Percentiles rank a stretch among this genome's conserved stretches.
Evolutionary conservation across 1,139 yeast species (phyloP).

Genomic region (Yamadazyma jaroonii): DNA sequence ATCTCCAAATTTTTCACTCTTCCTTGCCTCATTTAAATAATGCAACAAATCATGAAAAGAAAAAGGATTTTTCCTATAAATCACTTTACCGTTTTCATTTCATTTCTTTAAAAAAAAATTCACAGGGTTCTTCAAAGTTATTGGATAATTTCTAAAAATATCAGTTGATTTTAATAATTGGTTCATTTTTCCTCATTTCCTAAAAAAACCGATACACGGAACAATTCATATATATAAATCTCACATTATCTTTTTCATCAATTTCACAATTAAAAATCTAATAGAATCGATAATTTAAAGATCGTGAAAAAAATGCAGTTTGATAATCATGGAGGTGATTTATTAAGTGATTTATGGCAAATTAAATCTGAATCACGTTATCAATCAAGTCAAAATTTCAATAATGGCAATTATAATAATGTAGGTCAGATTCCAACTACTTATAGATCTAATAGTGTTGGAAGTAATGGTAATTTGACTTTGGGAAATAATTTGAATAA

Average conservation of each 20-base stretch:
- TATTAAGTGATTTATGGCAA: constrained; percentile 15
- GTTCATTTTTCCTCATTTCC: constrained; percentile 6
- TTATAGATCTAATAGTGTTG: too few relatives aligned
- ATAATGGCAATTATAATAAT: too few relatives aligned
- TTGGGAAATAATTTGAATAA: too few relatives aligned
- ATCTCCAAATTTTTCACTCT: too few relatives aligned
- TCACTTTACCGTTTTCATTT: too few relatives aligned
- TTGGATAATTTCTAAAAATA: constrained; percentile 1
- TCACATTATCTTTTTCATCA: constrained; percentile 1
- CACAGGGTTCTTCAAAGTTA: not conserved
- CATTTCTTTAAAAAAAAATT: not conserved
- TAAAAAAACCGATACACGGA: constrained; percentile 9
- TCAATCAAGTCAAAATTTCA: not conserved
- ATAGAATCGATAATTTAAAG: too few relatives aligned
- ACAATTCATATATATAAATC: constrained; percentile 4
- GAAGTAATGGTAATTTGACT: too few relatives aligned
- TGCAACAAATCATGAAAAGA: too few relatives aligned
- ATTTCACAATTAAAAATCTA: not conserved
- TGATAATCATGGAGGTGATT: constrained; percentile 9
- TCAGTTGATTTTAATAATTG: constrained; percentile 7
- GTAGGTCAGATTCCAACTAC: too few relatives aligned
- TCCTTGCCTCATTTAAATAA: too few relatives aligned
- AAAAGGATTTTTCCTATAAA: not conserved
- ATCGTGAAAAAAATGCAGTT: constrained; percentile 7
- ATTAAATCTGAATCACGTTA: constrained; percentile 2